Base-by-base conservation (phyloP, 192 early-diverging fungal genomes). In the Rhizoclosmatium sp. region DNA sequence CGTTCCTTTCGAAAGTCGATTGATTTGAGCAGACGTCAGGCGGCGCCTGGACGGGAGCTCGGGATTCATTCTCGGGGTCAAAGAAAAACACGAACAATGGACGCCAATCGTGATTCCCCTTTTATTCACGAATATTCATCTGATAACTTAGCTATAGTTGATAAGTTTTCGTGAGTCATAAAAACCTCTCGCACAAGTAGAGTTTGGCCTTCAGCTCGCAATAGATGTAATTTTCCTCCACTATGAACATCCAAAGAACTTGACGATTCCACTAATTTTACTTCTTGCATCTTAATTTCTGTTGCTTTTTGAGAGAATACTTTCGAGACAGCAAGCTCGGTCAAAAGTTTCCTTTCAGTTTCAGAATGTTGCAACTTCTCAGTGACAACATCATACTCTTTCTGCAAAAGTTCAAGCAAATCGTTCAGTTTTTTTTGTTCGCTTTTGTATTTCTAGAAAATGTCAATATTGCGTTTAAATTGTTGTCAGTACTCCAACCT, bases 181-280 rank as follows among this genome's bases (percentile, higher is more conserved):
- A 54, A 54, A 12, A 54, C 51, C 51, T 54, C 60, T 4, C 60
- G 7, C 23, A 9, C 60, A 21, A 21, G 9, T 40, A 23, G 60
- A 62, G 5, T 62, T 62, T 62, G 21, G 0, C 54, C 54, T 14
- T 56, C 54, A 14, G 54, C 54, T 56, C 19, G 54, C 21, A 62
- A 23, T 40, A 62, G 5, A 23, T 62, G 60, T 7, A 62, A 40
- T 40, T 62, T 62, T 62, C 60, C 60, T 21, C 60, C 60, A 62
- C 21, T 62, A 31, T 31, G 31, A 19, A 62, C 60, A 21, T 62
- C 60, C 60, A 62, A 7, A 19, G 60, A 62, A 19, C 39, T 62
- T 62, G 60, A 62, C 9, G 51, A 54, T 54, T 54, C 51, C 9
- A 54, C 5, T 12, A 54, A 16, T 54, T 16, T 54, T 0, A 31